These are phyloP conservation scores for Acanthamoeba culbertsoni DNA, from an alignment of 208 protist species.

Conservation along the genomic window DNA sequence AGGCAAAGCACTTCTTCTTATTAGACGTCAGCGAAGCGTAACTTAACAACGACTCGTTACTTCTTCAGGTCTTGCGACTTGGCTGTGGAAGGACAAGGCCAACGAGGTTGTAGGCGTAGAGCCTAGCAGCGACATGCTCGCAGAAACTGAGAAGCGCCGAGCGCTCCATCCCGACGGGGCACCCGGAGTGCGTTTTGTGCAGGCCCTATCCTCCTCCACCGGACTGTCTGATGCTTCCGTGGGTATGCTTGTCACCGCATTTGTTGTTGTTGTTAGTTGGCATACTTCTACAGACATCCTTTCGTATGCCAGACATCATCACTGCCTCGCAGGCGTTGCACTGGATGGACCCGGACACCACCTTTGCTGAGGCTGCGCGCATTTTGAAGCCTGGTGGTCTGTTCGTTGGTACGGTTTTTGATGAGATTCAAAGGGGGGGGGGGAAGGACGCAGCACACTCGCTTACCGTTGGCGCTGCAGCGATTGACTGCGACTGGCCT, in stretches of 20 bases:
- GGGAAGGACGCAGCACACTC: too few species aligned
- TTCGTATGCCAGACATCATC: background rate
- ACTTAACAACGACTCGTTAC: too few species aligned
- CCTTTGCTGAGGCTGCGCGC: background rate
- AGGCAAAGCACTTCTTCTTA: background rate
- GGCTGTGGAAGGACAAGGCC: background rate
- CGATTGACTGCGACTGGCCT: background rate
- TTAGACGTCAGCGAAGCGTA: too few species aligned
- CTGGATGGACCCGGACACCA: background rate
- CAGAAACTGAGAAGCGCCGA: background rate
- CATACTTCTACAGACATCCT: background rate
- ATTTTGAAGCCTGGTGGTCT: background rate
- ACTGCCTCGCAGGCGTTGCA: background rate
- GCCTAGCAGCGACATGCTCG: background rate
- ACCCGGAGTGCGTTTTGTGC: background rate
- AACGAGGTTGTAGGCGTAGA: background rate
- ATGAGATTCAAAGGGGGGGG: too few species aligned
- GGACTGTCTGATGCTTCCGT: background rate
- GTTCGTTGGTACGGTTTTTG: background rate
- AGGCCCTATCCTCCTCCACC: background rate
- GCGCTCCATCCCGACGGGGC: background rate
- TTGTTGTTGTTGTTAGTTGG: background rate
- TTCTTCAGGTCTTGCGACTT: background rate
- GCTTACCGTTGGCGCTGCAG: too few species aligned
- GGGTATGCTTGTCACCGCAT: background rate